These are phyloP conservation scores for Tephrocybe sp. DNA, from an alignment of 768 basidiomycete genomes.

Conservation along the genomic window DNA sequence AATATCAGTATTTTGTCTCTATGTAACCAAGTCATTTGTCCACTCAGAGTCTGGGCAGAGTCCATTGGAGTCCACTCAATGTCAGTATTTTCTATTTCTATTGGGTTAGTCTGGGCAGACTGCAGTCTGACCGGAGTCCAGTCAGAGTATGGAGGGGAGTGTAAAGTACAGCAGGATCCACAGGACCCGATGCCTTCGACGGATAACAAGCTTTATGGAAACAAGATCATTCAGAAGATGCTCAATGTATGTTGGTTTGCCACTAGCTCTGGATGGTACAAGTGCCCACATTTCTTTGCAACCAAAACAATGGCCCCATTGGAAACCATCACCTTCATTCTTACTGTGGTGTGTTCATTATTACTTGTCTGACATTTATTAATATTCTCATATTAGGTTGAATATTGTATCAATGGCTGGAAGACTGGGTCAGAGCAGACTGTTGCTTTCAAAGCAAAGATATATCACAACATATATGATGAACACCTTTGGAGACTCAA, in stretches of 20 bases:
- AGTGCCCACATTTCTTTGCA: neutral
- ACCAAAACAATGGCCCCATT: neutral
- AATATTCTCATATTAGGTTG: neutral
- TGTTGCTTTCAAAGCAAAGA: neutral
- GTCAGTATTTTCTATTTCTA: too few species aligned
- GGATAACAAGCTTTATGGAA: neutral
- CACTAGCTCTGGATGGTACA: neutral
- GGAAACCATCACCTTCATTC: neutral
- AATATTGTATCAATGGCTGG: neutral
- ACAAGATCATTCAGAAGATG: neutral
- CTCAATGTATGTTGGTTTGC: neutral
- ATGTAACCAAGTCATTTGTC: too few species aligned
- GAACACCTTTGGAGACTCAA: neutral
- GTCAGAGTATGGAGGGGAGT: too few species aligned
- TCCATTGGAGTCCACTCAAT: too few species aligned
- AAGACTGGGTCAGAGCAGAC: neutral
- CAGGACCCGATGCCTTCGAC: neutral
- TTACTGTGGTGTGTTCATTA: neutral
- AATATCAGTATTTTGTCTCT: too few species aligned
- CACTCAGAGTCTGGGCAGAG: too few species aligned
- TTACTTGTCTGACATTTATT: neutral
- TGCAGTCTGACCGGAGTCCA: too few species aligned
- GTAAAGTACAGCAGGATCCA: too few species aligned
- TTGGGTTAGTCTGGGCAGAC: too few species aligned
- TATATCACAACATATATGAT: neutral